phyloP scores from a whole-genome alignment of 495 filamentous ascomycete species.

The Tuber indicum region DNA sequence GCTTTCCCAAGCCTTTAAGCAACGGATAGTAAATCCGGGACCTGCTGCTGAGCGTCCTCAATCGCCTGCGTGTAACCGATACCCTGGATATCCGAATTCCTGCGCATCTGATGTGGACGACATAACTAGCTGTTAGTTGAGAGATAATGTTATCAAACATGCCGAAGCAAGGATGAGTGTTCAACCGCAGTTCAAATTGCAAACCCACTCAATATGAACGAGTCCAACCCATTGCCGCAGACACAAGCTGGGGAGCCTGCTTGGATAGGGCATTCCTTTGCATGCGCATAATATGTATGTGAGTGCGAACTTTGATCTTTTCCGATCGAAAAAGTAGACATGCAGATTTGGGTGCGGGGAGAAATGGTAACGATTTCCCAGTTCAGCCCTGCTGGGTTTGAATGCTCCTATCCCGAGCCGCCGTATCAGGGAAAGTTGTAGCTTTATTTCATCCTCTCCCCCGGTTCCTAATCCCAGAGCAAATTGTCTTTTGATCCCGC shows the following conservation, averaged over 20 bases:
- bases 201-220: constrained; percentile 4
- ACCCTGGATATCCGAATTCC: neutral
- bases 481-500: neutral
- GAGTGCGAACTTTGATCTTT: neutral
- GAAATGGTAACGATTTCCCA: constrained; percentile 10
- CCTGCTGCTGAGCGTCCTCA: neutral
- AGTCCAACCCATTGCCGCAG: constrained; percentile 16
- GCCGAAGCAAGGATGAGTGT: constrained; percentile 21
- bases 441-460: neutral
- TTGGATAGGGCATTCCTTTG: constrained; percentile 7
- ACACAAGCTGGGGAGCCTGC: neutral
- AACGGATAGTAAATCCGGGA: neutral
- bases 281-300: constrained; percentile 12
- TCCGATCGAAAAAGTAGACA: neutral
- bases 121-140: neutral
- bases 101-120: neutral
- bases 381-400: constrained; percentile 23
- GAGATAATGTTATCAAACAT: constrained; percentile 26
- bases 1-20: neutral
- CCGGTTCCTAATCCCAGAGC: neutral
- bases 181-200: neutral
- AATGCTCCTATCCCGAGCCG: neutral
- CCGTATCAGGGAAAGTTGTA: neutral
- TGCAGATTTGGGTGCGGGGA: neutral
- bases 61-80: neutral